Conservation (phyloP, 2,329 filamentous ascomycete species). For the Aspergillus niger region DNA sequence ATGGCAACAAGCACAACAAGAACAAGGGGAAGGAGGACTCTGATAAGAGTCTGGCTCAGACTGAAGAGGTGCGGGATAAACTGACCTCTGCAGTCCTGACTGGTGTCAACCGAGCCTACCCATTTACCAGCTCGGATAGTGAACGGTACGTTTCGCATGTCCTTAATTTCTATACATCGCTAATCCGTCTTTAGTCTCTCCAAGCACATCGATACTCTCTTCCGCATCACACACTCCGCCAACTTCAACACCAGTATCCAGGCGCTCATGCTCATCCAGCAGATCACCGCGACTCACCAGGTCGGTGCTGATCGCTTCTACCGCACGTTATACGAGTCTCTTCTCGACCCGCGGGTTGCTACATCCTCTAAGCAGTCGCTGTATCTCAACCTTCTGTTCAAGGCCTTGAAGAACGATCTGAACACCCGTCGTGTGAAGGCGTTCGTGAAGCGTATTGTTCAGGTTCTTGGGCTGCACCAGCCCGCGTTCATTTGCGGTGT, state of each 20-base stretch:
- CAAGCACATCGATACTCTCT: slow-evolving; percentile 88
- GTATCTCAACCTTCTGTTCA: slow-evolving; percentile 89
- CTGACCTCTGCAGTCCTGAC: slow-evolving; percentile 88
- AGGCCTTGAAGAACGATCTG: slow-evolving; percentile 84
- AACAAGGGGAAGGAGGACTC: slow-evolving; percentile 50
- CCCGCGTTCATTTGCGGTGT: slow-evolving; percentile 90
- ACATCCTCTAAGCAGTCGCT: slow-evolving; percentile 93
- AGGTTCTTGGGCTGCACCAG: slow-evolving; percentile 84
- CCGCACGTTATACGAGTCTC: slow-evolving; percentile 89
- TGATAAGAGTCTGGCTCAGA: slow-evolving; percentile 45
- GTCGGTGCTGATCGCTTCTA: slow-evolving; percentile 89
- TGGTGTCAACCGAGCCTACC: slow-evolving; percentile 93
- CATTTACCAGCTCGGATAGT: slow-evolving; percentile 82
- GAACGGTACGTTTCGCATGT: slow-evolving; percentile 58
- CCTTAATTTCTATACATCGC: slow-evolving; percentile 11
- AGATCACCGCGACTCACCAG: slow-evolving; percentile 78
- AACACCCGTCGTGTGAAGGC: slow-evolving; percentile 91
- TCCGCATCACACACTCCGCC: slow-evolving; percentile 92
- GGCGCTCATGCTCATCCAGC: slow-evolving; percentile 90
- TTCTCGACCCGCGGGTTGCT: slow-evolving; percentile 84
- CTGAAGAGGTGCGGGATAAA: slow-evolving; percentile 81
- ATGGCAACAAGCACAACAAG: slow-evolving; percentile 47
- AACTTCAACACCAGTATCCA: slow-evolving; percentile 99
- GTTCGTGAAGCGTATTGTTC: slow-evolving; percentile 90
- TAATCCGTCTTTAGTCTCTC: slow-evolving; percentile 62